Evolutionary conservation across 2,329 filamentous ascomycete genomes (phyloP).

Genomic region (Ascochyta viciae-villosae): DNA sequence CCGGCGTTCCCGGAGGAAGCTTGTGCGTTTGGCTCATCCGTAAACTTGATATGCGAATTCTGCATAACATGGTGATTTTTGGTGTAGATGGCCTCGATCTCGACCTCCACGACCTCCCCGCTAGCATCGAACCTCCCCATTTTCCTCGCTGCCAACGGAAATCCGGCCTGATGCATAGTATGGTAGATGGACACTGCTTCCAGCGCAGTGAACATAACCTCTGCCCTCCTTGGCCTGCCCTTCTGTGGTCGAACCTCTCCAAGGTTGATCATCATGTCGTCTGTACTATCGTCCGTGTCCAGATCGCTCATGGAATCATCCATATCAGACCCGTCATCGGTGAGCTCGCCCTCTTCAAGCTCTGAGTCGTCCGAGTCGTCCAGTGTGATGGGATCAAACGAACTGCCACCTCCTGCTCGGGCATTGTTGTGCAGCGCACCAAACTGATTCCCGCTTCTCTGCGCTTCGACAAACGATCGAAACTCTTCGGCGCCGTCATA

Average conservation of each 20-base stretch:
- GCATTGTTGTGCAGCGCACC: slow-evolving; percentile 21
- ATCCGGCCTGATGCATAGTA: slow-evolving; percentile 21
- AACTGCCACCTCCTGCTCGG: slow-evolving; percentile 15
- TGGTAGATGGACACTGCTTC: slow-evolving; percentile 28
- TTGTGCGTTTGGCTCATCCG: not conserved
- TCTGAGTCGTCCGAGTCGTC: slow-evolving; percentile 20
- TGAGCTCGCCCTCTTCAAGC: slow-evolving; percentile 24
- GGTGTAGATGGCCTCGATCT: slow-evolving; percentile 5
- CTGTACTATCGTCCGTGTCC: slow-evolving; percentile 21
- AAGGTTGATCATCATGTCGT: slow-evolving; percentile 36
- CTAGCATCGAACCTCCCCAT: slow-evolving; percentile 23
- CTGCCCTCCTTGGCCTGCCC: slow-evolving; percentile 8
- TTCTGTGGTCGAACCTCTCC: slow-evolving; percentile 17
- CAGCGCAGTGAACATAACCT: slow-evolving; percentile 29
- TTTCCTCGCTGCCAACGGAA: slow-evolving; percentile 20
- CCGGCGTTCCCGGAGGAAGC: not conserved
- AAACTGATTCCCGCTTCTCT: slow-evolving; percentile 20
- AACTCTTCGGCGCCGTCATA: slow-evolving; percentile 13
- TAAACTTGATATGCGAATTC: slow-evolving; percentile 6
- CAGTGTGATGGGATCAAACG: slow-evolving; percentile 18
- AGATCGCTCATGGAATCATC: slow-evolving; percentile 16
- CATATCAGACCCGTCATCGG: slow-evolving; percentile 17
- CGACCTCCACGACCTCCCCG: slow-evolving; percentile 13
- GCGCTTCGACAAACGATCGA: slow-evolving; percentile 12
- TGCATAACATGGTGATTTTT: not conserved